These are phyloP conservation scores for Emergomyces pasteurianus DNA, from an alignment of 2,329 filamentous ascomycete species.

Conservation along the genomic window DNA sequence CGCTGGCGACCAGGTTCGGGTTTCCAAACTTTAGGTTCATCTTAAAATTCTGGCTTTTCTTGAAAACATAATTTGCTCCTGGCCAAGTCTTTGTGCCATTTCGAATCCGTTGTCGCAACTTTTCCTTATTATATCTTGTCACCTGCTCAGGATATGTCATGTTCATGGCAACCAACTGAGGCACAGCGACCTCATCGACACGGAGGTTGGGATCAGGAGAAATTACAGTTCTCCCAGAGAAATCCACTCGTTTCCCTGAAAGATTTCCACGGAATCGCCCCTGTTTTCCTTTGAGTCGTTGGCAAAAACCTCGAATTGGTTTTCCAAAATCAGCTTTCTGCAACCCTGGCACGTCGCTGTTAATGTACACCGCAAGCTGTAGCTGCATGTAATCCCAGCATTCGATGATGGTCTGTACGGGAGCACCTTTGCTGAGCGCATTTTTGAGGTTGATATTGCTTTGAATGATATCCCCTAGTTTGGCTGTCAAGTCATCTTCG, in stretches of 20 bases:
- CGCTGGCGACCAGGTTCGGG: constrained; percentile 56
- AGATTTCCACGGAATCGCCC: constrained; percentile 94
- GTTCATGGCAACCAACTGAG: constrained; percentile 84
- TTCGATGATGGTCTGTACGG: constrained; percentile 85
- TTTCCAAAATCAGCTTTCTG: constrained; percentile 79
- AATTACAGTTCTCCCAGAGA: constrained; percentile 94
- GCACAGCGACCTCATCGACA: constrained; percentile 88
- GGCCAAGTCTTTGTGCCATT: constrained; percentile 74
- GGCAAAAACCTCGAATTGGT: constrained; percentile 83
- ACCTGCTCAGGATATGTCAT: constrained; percentile 90
- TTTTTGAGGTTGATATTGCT: constrained; percentile 79
- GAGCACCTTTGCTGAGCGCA: constrained; percentile 69
- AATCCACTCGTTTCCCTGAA: constrained; percentile 96
- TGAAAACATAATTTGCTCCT: constrained; percentile 72
- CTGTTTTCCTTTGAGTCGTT: constrained; percentile 92
- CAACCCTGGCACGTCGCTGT: constrained; percentile 89
- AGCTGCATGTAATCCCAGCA: constrained; percentile 96
- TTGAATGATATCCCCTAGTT: constrained; percentile 91
- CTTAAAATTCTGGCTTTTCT: constrained; percentile 58
- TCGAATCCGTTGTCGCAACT: constrained; percentile 59
- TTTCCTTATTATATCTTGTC: constrained; percentile 72
- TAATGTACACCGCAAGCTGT: constrained; percentile 95
- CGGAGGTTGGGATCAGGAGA: constrained; percentile 90
- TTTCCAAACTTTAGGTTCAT: constrained; percentile 66
- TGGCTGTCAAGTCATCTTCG: constrained; percentile 92